Base-by-base conservation (phyloP, 2,329 filamentous ascomycete species). In the Curvularia sp. region DNA sequence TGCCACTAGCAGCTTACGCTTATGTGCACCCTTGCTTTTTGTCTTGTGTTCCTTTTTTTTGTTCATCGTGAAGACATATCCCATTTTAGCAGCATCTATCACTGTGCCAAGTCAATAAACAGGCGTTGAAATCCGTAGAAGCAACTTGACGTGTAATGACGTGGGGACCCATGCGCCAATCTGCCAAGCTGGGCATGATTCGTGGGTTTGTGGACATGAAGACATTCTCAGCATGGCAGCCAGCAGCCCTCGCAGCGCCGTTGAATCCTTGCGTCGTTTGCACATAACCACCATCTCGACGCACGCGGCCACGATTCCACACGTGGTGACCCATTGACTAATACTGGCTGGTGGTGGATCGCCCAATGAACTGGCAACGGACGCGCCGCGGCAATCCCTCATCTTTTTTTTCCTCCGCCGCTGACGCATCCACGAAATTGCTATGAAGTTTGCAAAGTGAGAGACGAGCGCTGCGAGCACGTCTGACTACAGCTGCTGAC, bases 371-470 rank as follows among this genome's bases (percentile, higher is more conserved):
- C 28, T 23, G 34, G 36, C 32, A 18, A 49, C 9, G 21, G 38
- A 38, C 49, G 43, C 49, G 58, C 42, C 28, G 25, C 38, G 34
- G 34, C 46, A 25, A n/a, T 7, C n/a, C 23, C 25, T 30, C 28
- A 9, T 7, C 25, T 18, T 42, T 38, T 43, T 32, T 46, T n/a
- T n/a, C n/a, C n/a, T n/a, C n/a, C 34, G 57, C 39, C 34, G 36
- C 53, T 54, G 50, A 65, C 61, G 61, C 61, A 61, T 51, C 52
- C 13, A 41, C 57, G 12, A 42, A 39, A 47, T 52, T 53, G 53
- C 23, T 32, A 87, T 87, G 85, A 87, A 87, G 77, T 87, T 87
- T 71, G 84, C 84, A 74, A 87, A 87, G 85, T 86, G 74, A 51
- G 23, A 52, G n/a, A n/a, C 12, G 18, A 19, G 55, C 78, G 74